phyloP scores from a whole-genome alignment of 768 basidiomycete genomes.

The Hericium rajendrae region DNA sequence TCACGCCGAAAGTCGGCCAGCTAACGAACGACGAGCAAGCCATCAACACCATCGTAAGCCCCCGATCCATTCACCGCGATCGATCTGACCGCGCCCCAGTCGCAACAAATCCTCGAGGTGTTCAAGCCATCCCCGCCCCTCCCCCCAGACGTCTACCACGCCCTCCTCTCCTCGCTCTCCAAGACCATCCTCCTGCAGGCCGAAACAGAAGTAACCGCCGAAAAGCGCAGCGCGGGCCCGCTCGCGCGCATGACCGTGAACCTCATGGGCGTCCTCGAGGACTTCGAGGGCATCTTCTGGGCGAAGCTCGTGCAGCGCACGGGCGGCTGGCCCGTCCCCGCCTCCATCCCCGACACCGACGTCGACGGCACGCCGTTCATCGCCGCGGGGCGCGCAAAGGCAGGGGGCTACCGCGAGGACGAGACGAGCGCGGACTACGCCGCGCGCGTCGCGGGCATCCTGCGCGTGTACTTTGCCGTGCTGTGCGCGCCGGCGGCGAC shows the following conservation, averaged over 20 bases:
- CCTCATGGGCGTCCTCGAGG: slow-evolving; percentile 44
- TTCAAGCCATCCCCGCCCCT: slow-evolving; percentile 23
- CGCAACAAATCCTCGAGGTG: slow-evolving; percentile 33
- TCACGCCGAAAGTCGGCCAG: slow-evolving; percentile 83
- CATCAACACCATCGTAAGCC: slow-evolving; percentile 56
- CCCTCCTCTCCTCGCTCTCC: slow-evolving; percentile 78
- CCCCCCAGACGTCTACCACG: slow-evolving; percentile 46
- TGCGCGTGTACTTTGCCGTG: slow-evolving; percentile 82
- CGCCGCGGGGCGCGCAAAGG: slow-evolving; percentile 33
- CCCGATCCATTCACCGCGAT: slow-evolving; percentile 5
- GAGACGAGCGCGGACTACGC: slow-evolving; percentile 57
- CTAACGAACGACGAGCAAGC: slow-evolving; percentile 59
- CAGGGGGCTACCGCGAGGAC: slow-evolving; percentile 47
- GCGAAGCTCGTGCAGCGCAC: slow-evolving; percentile 78
- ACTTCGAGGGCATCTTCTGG: slow-evolving; percentile 70
- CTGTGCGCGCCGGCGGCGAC: slow-evolving; percentile 29
- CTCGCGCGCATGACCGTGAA: slow-evolving; percentile 69
- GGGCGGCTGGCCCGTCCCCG: slow-evolving; percentile 82
- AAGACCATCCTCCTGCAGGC: slow-evolving; percentile 88
- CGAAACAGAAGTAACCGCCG: slow-evolving; percentile 87
- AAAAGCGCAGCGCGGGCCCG: slow-evolving; percentile 76
- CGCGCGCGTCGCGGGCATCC: slow-evolving; percentile 61
- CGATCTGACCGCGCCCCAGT: slow-evolving; percentile 20
- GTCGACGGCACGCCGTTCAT: slow-evolving; percentile 39
- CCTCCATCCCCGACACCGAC: slow-evolving; percentile 43